phyloP scores from a whole-genome alignment of 306 rosid species.

The Cicer bijugum region DNA sequence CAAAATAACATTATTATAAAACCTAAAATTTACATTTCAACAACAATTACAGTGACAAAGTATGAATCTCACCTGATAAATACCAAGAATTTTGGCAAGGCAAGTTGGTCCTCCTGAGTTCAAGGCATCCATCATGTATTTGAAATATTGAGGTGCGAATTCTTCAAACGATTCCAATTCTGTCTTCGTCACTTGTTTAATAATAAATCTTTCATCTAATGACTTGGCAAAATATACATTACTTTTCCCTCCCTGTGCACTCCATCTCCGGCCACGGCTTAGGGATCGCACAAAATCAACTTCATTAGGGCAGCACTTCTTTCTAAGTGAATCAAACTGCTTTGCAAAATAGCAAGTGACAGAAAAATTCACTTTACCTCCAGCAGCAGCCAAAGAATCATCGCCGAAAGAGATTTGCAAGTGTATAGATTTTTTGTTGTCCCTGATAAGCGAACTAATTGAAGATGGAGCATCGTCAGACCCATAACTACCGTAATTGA shows the following conservation, averaged over 20 bases:
- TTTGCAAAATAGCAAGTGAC: constrained; percentile 94
- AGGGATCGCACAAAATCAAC: constrained; percentile 85
- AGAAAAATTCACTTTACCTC: constrained; percentile 79
- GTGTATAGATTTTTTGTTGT: constrained; percentile 76
- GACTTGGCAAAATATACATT: constrained; percentile 97
- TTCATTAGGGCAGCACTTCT: constrained; percentile 83
- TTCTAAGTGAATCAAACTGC: constrained; percentile 84
- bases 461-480: constrained; percentile 82
- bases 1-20: constrained; percentile 7
- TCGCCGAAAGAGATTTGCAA: constrained; percentile 76
- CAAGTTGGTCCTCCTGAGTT: constrained; percentile 88
- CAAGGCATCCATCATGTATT: constrained; percentile 72
- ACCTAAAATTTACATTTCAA: background rate
- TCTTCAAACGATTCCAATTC: constrained; percentile 94
- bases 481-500: constrained; percentile 70
- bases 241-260: constrained; percentile 99
- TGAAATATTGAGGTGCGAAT: constrained; percentile 84
- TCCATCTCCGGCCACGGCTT: constrained; percentile 91
- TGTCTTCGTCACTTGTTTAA: constrained; percentile 91
- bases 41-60: background rate
- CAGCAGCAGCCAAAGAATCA: constrained; percentile 63
- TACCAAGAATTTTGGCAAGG: constrained; percentile 95
- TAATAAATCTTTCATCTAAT: constrained; percentile 86
- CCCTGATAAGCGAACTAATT: constrained; percentile 64
- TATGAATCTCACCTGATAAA: constrained; percentile 72